Evolutionary conservation across 306 rosid species (phyloP).

Genomic region (Cicer chorassanicum): DNA sequence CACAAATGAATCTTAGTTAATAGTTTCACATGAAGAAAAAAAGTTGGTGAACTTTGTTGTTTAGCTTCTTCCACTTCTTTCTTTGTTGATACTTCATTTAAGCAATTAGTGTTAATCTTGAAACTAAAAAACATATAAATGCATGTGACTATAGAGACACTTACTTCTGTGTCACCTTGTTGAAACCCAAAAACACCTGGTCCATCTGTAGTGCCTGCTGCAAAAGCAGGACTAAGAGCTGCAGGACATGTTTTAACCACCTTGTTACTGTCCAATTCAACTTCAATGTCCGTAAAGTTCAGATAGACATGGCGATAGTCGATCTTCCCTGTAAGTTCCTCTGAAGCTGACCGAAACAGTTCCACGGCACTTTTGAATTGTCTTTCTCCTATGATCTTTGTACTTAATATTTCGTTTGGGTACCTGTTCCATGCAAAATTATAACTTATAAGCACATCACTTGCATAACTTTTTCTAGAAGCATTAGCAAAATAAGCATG

Average conservation of each 20-base stretch:
- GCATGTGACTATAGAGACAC: background rate
- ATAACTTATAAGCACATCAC: constrained; percentile 18
- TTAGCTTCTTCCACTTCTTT: background rate
- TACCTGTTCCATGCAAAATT: constrained; percentile 51
- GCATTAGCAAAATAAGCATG: background rate
- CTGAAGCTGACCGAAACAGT: constrained; percentile 60
- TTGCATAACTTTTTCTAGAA: background rate
- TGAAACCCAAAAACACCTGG: constrained; percentile 84
- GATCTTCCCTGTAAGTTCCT: constrained; percentile 59
- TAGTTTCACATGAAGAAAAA: background rate
- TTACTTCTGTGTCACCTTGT: constrained; percentile 81
- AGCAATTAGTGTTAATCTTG: background rate
- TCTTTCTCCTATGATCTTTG: constrained; percentile 79
- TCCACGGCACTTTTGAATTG: constrained; percentile 67
- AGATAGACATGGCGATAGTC: constrained; percentile 73
- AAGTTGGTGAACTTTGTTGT: background rate
- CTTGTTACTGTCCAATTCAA: constrained; percentile 52
- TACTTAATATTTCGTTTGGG: constrained; percentile 80
- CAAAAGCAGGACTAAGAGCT: constrained; percentile 91
- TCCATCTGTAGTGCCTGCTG: constrained; percentile 93
- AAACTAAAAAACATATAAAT: background rate
- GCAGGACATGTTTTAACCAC: constrained; percentile 80
- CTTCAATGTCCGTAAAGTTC: constrained; percentile 70
- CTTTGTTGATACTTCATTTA: background rate
- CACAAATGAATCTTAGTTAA: constrained; percentile 16